A percentile compares a stretch with the other conserved stretches of the same genome.
Evolutionary conservation across 495 filamentous ascomycete genomes (phyloP).

Genomic region (Talaromyces nanjingensis): DNA sequence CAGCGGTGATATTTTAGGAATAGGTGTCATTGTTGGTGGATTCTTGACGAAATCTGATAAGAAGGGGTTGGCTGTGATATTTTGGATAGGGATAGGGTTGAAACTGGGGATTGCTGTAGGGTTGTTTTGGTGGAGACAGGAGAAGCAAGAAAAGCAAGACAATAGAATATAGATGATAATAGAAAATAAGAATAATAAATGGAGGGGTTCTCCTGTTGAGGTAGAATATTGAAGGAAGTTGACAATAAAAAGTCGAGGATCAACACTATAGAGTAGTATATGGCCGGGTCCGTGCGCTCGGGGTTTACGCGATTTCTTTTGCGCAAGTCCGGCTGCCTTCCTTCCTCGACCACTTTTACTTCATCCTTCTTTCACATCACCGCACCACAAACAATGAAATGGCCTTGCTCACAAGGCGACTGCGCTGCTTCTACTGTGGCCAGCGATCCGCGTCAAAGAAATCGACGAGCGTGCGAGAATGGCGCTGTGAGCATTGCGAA

Average conservation of each 20-base stretch:
- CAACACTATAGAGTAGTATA: neutral
- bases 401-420: constrained; percentile 40
- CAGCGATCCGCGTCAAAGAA: constrained; percentile 48
- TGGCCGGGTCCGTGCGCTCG: constrained; percentile 8
- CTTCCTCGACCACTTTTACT: neutral
- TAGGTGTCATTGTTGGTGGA: neutral
- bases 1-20: neutral
- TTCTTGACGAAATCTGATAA: neutral
- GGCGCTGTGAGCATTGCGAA: constrained; percentile 67
- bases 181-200: neutral
- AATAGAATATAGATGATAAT: too few relatives aligned
- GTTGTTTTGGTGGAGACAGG: neutral
- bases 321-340: neutral
- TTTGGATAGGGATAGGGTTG: neutral
- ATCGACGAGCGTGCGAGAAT: constrained; percentile 48
- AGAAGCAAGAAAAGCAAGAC: neutral
- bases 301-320: constrained; percentile 1
- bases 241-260: neutral
- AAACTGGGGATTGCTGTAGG: neutral
- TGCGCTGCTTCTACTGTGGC: constrained; percentile 76
- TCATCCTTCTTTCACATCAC: neutral
- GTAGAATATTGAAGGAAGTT: neutral
- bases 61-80: too few relatives aligned
- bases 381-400: constrained; percentile 29
- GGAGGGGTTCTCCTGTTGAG: neutral